Evolutionary conservation across 257 asterid genomes (phyloP).

Genomic region (Dorcoceras hygrometricum): DNA sequence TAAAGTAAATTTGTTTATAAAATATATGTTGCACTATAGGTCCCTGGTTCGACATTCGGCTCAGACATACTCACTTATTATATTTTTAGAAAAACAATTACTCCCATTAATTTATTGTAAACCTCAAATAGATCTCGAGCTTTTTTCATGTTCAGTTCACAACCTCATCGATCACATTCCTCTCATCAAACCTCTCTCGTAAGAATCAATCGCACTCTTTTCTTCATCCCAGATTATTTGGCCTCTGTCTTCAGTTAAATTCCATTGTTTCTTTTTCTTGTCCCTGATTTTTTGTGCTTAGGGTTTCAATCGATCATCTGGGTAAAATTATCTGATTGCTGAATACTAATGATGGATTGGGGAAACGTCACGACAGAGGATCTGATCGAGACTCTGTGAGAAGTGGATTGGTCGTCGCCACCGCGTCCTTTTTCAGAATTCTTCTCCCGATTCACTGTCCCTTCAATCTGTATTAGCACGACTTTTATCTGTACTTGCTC

Average conservation of each 20-base stretch:
- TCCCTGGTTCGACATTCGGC: slow-evolving; percentile 99
- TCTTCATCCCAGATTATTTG: neutral
- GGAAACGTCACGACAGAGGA: slow-evolving; percentile 68
- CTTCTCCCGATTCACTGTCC: slow-evolving; percentile 61
- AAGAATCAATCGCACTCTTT: neutral
- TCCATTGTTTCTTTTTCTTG: neutral
- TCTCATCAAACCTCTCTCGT: neutral
- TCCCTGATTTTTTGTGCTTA: slow-evolving; percentile 5
- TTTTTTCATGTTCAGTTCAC: neutral
- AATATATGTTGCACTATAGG: no score
- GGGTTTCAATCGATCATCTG: slow-evolving; percentile 31
- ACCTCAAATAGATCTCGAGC: neutral
- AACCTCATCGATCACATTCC: neutral
- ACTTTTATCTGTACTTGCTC: slow-evolving; percentile 1
- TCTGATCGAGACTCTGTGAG: slow-evolving; percentile 84
- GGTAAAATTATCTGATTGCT: neutral
- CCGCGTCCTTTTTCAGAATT: slow-evolving; percentile 80
- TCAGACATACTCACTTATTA: slow-evolving; percentile 40
- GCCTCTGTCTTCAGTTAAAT: slow-evolving; percentile 15
- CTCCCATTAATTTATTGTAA: no score
- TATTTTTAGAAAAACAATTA: no score
- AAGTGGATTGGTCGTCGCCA: slow-evolving; percentile 95
- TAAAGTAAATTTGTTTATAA: no score
- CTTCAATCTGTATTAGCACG: slow-evolving; percentile 72
- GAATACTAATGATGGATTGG: slow-evolving; percentile 42